phyloP scores from a whole-genome alignment of 2,329 filamentous ascomycete species.

The Aspergillus amoenus region DNA sequence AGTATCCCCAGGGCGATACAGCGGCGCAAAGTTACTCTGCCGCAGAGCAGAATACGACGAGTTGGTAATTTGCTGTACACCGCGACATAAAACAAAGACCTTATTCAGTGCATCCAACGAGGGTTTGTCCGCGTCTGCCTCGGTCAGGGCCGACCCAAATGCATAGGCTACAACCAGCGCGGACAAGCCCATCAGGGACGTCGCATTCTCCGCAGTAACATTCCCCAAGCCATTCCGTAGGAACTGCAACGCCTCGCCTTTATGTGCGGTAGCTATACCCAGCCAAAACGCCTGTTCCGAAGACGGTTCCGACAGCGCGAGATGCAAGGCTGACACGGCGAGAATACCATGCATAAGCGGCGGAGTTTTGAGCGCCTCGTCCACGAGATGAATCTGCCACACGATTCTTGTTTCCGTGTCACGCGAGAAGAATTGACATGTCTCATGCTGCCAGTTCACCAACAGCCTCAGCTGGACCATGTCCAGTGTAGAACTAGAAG shows the following conservation, averaged over 20 bases:
- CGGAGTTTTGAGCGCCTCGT: slow-evolving; percentile 21
- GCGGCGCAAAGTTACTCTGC: slow-evolving; percentile 6
- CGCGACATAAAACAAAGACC: slow-evolving; percentile 8
- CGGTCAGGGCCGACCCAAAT: slow-evolving; percentile 20
- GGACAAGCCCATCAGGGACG: slow-evolving; percentile 18
- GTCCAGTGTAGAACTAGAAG: slow-evolving; percentile 11
- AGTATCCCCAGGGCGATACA: neutral
- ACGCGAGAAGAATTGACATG: slow-evolving; percentile 18
- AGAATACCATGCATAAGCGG: slow-evolving; percentile 28
- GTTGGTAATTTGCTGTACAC: slow-evolving; percentile 5
- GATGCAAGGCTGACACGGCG: slow-evolving; percentile 23
- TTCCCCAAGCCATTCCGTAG: slow-evolving; percentile 7
- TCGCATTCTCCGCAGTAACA: slow-evolving; percentile 17
- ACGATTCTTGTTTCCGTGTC: slow-evolving; percentile 19
- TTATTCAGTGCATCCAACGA: slow-evolving; percentile 5
- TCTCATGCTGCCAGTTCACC: slow-evolving; percentile 22
- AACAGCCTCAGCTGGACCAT: slow-evolving; percentile 20
- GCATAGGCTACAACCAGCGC: slow-evolving; percentile 22
- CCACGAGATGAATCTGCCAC: slow-evolving; percentile 19
- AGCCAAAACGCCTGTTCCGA: slow-evolving; percentile 15
- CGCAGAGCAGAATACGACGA: neutral
- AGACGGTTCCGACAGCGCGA: slow-evolving; percentile 11
- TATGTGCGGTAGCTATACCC: slow-evolving; percentile 20
- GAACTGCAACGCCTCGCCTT: slow-evolving; percentile 2
- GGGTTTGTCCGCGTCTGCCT: neutral